These are phyloP conservation scores for Phyllosticta capitalensis DNA, from an alignment of 2,329 filamentous ascomycete genomes.

Conservation along the genomic window DNA sequence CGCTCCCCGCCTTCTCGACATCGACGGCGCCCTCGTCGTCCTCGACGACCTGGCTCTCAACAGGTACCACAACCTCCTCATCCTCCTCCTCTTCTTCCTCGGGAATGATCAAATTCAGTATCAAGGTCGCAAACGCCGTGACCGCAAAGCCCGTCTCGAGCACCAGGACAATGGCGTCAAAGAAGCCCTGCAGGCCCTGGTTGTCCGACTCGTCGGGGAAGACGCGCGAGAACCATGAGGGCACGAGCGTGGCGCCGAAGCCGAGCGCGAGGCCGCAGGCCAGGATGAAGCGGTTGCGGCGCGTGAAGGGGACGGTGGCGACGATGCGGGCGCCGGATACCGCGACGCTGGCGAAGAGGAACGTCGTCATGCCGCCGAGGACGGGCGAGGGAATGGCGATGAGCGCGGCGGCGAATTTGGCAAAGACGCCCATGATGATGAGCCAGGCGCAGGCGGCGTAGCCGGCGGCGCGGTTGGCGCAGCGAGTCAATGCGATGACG, in stretches of 20 bases:
- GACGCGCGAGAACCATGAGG: constrained; percentile 55
- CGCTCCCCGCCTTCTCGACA: neutral
- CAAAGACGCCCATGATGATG: constrained; percentile 70
- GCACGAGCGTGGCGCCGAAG: constrained; percentile 45
- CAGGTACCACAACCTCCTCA: constrained; percentile 27
- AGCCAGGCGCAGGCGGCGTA: constrained; percentile 71
- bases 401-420: constrained; percentile 72
- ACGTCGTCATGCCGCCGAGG: constrained; percentile 53
- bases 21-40: neutral
- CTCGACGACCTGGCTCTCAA: neutral
- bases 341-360: constrained; percentile 68
- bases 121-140: constrained; percentile 60
- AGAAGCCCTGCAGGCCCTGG: constrained; percentile 58
- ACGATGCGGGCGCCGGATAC: constrained; percentile 73
- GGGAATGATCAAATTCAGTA: constrained; percentile 63
- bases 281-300: constrained; percentile 72
- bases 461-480: constrained; percentile 70
- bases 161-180: constrained; percentile 51
- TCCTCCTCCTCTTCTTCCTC: constrained; percentile 55
- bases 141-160: constrained; percentile 58
- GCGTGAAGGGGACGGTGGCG: constrained; percentile 60
- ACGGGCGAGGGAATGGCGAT: constrained; percentile 58
- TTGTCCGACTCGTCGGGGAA: constrained; percentile 66
- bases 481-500: constrained; percentile 71
- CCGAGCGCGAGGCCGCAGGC: constrained; percentile 66